Evolutionary conservation across 768 basidiomycete genomes (phyloP).

Genomic region (Hysterangium stoloniferum): DNA sequence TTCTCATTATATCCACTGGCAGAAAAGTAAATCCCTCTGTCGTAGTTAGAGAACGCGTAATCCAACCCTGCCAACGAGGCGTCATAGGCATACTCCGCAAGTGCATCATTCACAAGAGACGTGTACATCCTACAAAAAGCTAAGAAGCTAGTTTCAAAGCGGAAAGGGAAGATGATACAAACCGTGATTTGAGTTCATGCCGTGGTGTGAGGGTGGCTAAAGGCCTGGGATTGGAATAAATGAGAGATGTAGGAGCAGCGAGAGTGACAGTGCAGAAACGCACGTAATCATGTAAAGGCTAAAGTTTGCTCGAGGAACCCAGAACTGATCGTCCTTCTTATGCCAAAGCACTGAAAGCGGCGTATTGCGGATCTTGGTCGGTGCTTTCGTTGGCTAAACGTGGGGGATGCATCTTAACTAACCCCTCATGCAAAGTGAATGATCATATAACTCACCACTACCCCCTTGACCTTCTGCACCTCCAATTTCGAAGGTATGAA

Average conservation of each 20-base stretch:
- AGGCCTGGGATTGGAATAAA: conserved; percentile 34
- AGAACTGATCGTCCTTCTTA: conserved; percentile 54
- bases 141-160: background rate
- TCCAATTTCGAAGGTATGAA: conserved; percentile 86
- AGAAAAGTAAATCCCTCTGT: conserved; percentile 58
- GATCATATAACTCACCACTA: conserved; percentile 38
- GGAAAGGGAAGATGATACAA: conserved; percentile 15
- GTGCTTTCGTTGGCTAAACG: conserved; percentile 61
- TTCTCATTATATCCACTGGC: conserved; percentile 92
- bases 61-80: conserved; percentile 85
- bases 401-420: background rate
- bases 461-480: conserved; percentile 66
- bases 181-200: conserved; percentile 68
- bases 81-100: conserved; percentile 87
- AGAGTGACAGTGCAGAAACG: background rate
- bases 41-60: conserved; percentile 57
- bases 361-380: conserved; percentile 68
- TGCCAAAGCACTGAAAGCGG: conserved; percentile 59
- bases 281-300: background rate
- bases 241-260: background rate
- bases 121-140: conserved; percentile 54
- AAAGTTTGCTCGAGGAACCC: conserved; percentile 42
- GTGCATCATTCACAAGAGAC: conserved; percentile 80
- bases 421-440: background rate
- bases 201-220: conserved; percentile 55